A percentile compares a stretch with the other conserved stretches of the same genome.
phyloP scores from a whole-genome alignment of 495 filamentous ascomycete genomes.

The Bacidia rubella region DNA sequence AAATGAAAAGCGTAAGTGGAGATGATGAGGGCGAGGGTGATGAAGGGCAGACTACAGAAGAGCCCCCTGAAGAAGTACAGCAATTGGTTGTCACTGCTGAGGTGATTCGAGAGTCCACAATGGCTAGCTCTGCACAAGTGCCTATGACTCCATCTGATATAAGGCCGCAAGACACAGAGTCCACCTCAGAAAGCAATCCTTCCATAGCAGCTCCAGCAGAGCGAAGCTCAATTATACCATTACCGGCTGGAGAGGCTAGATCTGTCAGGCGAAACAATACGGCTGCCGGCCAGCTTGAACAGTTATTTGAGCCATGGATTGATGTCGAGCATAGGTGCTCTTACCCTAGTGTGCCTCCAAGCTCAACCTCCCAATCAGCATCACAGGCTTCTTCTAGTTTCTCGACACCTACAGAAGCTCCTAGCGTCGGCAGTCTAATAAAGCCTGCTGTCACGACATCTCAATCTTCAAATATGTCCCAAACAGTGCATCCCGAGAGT shows the following conservation, averaged over 20 bases:
- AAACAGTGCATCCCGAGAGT: too few relatives aligned
- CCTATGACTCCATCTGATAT: not conserved
- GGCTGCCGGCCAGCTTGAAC: not conserved
- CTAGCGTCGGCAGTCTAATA: too few relatives aligned
- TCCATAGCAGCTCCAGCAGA: not conserved
- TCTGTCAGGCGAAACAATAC: not conserved
- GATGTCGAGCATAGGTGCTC: not conserved
- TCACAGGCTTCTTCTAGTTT: too few relatives aligned
- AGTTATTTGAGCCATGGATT: not conserved
- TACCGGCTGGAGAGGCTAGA: not conserved
- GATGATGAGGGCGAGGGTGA: slow-evolving; percentile 42
- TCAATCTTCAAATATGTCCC: too few relatives aligned
- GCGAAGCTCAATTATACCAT: not conserved
- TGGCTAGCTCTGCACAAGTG: not conserved
- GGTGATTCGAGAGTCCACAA: not conserved
- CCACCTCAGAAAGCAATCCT: not conserved
- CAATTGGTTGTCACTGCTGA: slow-evolving; percentile 12
- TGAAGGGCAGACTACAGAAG: slow-evolving; percentile 14
- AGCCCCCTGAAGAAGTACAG: slow-evolving; percentile 10
- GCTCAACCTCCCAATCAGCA: too few relatives aligned
- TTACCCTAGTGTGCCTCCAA: too few relatives aligned
- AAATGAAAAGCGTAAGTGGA: slow-evolving; percentile 48
- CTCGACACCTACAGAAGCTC: too few relatives aligned
- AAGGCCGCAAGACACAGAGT: not conserved
- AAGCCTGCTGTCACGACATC: too few relatives aligned